Conservation (phyloP, 176 grass and related monocot genomes). For the Rhipidocladum racemiflorum region DNA sequence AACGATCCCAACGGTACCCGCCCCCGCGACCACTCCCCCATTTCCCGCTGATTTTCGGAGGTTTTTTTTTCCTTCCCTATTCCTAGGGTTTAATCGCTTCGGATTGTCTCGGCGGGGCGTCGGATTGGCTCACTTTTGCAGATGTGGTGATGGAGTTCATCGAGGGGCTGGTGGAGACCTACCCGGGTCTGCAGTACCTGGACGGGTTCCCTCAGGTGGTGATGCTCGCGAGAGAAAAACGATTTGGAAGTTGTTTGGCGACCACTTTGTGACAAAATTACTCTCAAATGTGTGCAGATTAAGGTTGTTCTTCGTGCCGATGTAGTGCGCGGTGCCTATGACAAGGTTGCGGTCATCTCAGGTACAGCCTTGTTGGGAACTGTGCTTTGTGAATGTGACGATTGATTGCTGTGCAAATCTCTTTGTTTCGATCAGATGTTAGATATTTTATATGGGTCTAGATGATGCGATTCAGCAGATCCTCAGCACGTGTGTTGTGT, state of each 20-base stretch:
- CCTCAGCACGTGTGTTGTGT: not conserved
- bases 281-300: conserved; percentile 62
- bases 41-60: conserved; percentile 15
- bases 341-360: conserved; percentile 95
- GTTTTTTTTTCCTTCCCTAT: not conserved
- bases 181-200: conserved; percentile 88
- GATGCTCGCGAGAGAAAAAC: not conserved
- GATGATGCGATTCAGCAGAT: not conserved
- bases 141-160: conserved; percentile 97
- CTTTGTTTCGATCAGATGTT: not conserved
- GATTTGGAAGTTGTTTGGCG: conserved; percentile 7
- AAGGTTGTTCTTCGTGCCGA: conserved; percentile 98
- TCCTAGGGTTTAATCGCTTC: conserved; percentile 43
- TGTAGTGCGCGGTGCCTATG: conserved; percentile 51
- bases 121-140: conserved; percentile 32
- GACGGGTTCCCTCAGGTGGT: conserved; percentile 91
- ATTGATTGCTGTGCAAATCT: not conserved
- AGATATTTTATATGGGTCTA: not conserved
- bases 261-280: not conserved
- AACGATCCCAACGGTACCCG: conserved; percentile 73
- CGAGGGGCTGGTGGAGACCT: conserved; percentile 96
- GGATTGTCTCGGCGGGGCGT: not conserved
- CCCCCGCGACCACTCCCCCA: conserved; percentile 23
- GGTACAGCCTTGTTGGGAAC: conserved; percentile 34
- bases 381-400: conserved; percentile 14